Evolutionary conservation across 2,329 filamentous ascomycete species (phyloP).

Genomic region (Exophiala sideris): DNA sequence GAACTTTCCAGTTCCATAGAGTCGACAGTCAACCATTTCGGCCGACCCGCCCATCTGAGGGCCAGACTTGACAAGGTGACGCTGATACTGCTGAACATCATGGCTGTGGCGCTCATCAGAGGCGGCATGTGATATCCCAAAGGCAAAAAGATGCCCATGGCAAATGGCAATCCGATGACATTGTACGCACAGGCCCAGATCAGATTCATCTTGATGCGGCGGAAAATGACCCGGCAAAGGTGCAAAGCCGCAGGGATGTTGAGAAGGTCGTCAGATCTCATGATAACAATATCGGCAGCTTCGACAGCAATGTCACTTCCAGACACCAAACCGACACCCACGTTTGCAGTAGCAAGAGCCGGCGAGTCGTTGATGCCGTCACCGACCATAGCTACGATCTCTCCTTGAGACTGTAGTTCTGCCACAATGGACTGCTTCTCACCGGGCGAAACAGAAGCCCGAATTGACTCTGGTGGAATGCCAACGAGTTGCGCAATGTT

Average conservation of each 20-base stretch:
- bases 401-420: slow-evolving; percentile 68
- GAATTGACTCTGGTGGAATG: slow-evolving; percentile 71
- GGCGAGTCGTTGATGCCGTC: slow-evolving; percentile 99
- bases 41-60: slow-evolving; percentile 81
- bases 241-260: slow-evolving; percentile 85
- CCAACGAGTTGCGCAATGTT: slow-evolving; percentile 80
- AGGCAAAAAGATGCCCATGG: slow-evolving; percentile 93
- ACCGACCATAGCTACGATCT: slow-evolving; percentile 91
- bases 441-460: slow-evolving; percentile 82
- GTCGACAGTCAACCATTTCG: slow-evolving; percentile 78
- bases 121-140: slow-evolving; percentile 78
- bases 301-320: slow-evolving; percentile 98
- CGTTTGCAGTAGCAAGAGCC: slow-evolving; percentile 83
- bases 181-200: slow-evolving; percentile 95
- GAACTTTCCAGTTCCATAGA: slow-evolving; percentile 57
- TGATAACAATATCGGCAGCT: slow-evolving; percentile 91
- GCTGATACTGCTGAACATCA: slow-evolving; percentile 87
- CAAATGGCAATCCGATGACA: slow-evolving; percentile 82
- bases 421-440: slow-evolving; percentile 86
- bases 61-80: slow-evolving; percentile 82
- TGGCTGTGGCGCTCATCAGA: slow-evolving; percentile 89
- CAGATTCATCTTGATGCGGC: slow-evolving; percentile 88
- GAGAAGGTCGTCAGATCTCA: slow-evolving; percentile 87
- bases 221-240: slow-evolving; percentile 80
- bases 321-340: slow-evolving; percentile 87